Base-by-base conservation (phyloP, 768 basidiomycete genomes). In the Termitomyces bulborhizus region DNA sequence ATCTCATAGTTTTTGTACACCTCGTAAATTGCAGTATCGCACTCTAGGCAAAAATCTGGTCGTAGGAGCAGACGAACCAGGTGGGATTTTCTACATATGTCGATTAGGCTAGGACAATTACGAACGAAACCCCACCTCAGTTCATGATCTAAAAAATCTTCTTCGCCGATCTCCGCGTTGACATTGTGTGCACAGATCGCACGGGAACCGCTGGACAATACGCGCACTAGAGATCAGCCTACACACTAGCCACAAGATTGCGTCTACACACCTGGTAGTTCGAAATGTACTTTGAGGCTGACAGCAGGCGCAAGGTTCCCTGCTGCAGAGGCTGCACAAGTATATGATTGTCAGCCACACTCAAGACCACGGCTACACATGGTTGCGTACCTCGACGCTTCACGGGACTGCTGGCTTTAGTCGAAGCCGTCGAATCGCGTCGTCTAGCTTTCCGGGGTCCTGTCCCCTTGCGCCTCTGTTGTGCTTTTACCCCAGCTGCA, bases 401-500 rank as follows among this genome's bases (percentile, higher is more conserved):
- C 16, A 40, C 26, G 16, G 48, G 48, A 15, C 49, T 51, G 7
- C 40, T 31, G 11, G 18, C 6, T n/a, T 50, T 49, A 34, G 24
- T 48, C 15, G 54, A 55, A 34, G 48, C 24, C 4, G 37, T 37
- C 29, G 48, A 44, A 26, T 34, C 47, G 34, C 44, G 44, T 51
- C 55, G 55, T 24, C 44, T 46, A 27, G 47, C 41, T 42, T 37
- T 47, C 31, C 59, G 36, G 8, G 32, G 45, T 0, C 50, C 56
- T 3, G 42, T 49, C 3, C 43, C 59, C 43, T 50, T 54, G 29
- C 59, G 53, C 31, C 57, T 43, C 53, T 51, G 59, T 44, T 60
- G 59, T 12, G 59, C 59, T 31, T 55, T 57, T 2, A 60, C 53
- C 0, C 56, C 59, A 1, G 54, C 54, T 8, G 57, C 54, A 24